These are phyloP conservation scores for Vaccinium darrowii DNA, from an alignment of 148 eudicot genomes.

Conservation along the genomic window DNA sequence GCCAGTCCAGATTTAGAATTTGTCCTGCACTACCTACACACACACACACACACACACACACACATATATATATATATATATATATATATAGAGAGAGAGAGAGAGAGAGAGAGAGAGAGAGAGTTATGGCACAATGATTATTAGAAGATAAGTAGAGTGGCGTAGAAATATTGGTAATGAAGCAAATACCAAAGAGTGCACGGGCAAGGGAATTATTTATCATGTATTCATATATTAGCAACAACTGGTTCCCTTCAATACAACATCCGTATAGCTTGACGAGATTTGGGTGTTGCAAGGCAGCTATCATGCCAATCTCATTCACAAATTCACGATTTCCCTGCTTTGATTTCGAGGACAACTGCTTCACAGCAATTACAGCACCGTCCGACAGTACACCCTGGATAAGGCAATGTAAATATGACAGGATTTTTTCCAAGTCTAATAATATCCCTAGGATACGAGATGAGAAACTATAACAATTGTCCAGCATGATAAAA, in stretches of 20 bases:
- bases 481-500: no score
- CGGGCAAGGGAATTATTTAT: conserved; percentile 64
- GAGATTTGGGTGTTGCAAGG: conserved; percentile 66
- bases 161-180: background rate
- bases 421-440: background rate
- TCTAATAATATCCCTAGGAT: no score
- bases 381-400: conserved; percentile 58
- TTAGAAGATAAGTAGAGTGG: background rate
- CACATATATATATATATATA: no score
- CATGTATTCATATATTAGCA: conserved; percentile 61
- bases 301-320: conserved; percentile 67
- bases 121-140: background rate
- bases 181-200: conserved; percentile 52
- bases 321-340: conserved; percentile 66
- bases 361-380: conserved; percentile 67
- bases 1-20: conserved; percentile 41
- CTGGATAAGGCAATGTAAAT: conserved; percentile 22
- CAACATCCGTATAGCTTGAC: conserved; percentile 69
- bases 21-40: conserved; percentile 32
- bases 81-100: no score
- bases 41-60: no score
- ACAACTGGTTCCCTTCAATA: conserved; percentile 59
- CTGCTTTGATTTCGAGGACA: conserved; percentile 61
- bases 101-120: no score
- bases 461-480: background rate